Evolutionary conservation across 139 green algal genomes (phyloP), one percentile per base, ranked within the genome.

Genomic region (Asterochloris erici): DNA sequence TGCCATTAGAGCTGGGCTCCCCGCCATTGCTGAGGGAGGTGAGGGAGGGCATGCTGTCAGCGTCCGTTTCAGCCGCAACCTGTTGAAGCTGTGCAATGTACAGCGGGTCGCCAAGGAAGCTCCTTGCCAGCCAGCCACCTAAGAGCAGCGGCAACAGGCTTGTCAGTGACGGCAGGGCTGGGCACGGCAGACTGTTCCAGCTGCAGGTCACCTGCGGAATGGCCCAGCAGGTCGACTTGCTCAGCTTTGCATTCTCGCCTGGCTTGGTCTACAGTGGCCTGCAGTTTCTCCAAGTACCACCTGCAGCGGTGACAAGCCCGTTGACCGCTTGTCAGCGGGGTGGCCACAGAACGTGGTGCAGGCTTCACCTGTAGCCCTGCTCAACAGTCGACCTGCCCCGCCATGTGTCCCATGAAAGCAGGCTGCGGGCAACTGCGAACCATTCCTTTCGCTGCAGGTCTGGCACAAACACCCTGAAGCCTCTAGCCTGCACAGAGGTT

Each of bases 251-350:
- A n/a, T 28, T 91, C 86, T 73, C 77, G 54, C 23, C 90, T 79
- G 16, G 92, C 91, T 15, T 54, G 26, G 61, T 92, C 70, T 63
- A 96, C 87, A 0, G 87, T 83, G 2, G 74, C 85, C 26, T 88
- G 83, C 70, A 95, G 83, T 1, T 80, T 73, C 12, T 92, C 83
- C 26, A 96, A 75, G 85, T 95, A 96, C 90, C 90, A 93, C 61
- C 60, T 81, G 78, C 88, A 91, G 11, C 89, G 82, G 88, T 9
- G 81, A 54, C 38, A 54, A 54, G 38, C 38, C 38, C 38, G 38
- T 54, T 6, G 38, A 6, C 38, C 38, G 38, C 38, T 54, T 54
- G 38, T 54, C 38, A 54, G 38, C 38, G 2, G 38, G 38, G 38
- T 2, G 38, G 38, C 38, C 6, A 54, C 2, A 54, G 38, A 54